Conservation (phyloP, 2,329 filamentous ascomycete genomes). For the Epichloe brachyelytri region DNA sequence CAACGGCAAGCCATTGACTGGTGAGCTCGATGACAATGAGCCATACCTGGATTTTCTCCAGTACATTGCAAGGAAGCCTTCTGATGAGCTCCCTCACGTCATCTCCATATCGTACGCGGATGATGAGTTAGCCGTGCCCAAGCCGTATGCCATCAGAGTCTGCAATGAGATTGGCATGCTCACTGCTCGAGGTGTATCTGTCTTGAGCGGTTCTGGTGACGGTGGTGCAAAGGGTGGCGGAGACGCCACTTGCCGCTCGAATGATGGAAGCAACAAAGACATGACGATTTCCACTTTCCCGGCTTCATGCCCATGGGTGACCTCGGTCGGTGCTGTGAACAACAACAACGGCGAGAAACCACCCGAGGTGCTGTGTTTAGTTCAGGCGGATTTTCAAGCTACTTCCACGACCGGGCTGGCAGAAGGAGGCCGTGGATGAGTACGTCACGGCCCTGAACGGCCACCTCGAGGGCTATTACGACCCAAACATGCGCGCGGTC, state of each 20-base stretch:
- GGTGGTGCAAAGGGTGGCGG: constrained; percentile 31
- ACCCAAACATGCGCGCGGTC: constrained; percentile 31
- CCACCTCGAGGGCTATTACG: constrained; percentile 32
- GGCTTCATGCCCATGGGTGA: constrained; percentile 54
- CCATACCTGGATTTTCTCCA: constrained; percentile 43
- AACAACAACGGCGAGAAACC: constrained; percentile 22
- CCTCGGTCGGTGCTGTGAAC: constrained; percentile 47
- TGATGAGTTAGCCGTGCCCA: constrained; percentile 41
- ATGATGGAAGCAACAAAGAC: constrained; percentile 43
- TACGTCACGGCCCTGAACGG: constrained; percentile 29
- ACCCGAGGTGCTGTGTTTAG: constrained; percentile 30
- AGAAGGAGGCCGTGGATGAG: constrained; percentile 24
- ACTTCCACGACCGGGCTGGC: constrained; percentile 35
- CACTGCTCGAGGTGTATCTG: constrained; percentile 36
- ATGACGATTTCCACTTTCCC: constrained; percentile 52
- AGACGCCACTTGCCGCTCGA: constrained; percentile 40
- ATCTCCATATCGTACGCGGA: constrained; percentile 46
- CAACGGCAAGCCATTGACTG: constrained; percentile 21
- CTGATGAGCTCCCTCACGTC: constrained; percentile 38
- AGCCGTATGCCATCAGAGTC: constrained; percentile 36
- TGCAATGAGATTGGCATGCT: constrained; percentile 42
- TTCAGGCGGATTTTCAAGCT: constrained; percentile 39
- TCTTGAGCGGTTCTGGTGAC: constrained; percentile 40
- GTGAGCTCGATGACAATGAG: constrained; percentile 32
- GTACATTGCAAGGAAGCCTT: constrained; percentile 31